Evolutionary conservation across 2,329 filamentous ascomycete species (phyloP).

Genomic region (Zymoseptoria ardabiliae): DNA sequence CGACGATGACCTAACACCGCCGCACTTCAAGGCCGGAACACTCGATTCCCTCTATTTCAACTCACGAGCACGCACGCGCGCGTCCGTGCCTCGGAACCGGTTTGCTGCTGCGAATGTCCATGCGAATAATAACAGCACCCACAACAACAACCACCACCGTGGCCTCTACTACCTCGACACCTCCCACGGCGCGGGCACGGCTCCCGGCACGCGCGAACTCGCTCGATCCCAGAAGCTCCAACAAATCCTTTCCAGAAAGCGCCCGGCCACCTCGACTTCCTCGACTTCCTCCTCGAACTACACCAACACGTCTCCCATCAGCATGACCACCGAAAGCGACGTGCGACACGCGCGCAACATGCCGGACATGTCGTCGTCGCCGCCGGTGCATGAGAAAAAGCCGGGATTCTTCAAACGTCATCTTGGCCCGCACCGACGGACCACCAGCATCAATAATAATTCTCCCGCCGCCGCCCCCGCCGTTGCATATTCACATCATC

Average conservation of each 20-base stretch:
- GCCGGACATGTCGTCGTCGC: slow-evolving; percentile 10
- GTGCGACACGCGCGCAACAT: slow-evolving; percentile 4
- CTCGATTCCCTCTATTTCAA: slow-evolving; percentile 7
- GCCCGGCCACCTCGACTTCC: slow-evolving; percentile 3
- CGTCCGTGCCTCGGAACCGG: not conserved
- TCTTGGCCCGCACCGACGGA: slow-evolving; percentile 12
- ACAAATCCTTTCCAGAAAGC: not conserved
- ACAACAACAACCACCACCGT: no score
- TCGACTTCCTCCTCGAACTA: not conserved
- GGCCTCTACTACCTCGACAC: not conserved
- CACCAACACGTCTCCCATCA: slow-evolving; percentile 6
- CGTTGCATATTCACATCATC: not conserved
- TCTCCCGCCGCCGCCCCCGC: slow-evolving; percentile 1
- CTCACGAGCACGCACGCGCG: not conserved
- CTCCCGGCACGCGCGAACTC: slow-evolving; percentile 2
- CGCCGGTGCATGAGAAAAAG: slow-evolving; percentile 15
- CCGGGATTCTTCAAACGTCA: slow-evolving; percentile 15
- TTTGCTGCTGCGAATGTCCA: not conserved
- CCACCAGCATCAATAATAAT: slow-evolving; percentile 7
- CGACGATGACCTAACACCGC: not conserved
- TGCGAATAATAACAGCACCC: slow-evolving; percentile 4
- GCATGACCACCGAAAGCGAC: slow-evolving; percentile 10
- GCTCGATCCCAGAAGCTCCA: not conserved
- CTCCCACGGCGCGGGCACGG: not conserved
- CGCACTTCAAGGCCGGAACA: slow-evolving; percentile 11